Conservation (phyloP, 2,329 filamentous ascomycete species). For the Knufia fluminis region DNA sequence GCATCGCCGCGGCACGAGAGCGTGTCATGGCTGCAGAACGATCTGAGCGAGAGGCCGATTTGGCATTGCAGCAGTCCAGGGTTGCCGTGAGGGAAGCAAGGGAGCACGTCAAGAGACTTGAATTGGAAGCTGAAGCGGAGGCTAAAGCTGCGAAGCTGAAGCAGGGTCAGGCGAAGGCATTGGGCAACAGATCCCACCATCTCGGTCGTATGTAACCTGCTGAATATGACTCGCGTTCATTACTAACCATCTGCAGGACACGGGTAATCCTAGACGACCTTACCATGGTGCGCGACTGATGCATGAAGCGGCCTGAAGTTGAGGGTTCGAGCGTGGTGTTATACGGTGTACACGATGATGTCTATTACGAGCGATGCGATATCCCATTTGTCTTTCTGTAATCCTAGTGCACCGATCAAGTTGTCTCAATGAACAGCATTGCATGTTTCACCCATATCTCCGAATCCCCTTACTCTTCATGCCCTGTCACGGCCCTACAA, state of each 20-base stretch:
- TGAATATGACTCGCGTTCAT: neutral
- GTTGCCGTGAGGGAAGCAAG: conserved; percentile 53
- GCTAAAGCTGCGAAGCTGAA: conserved; percentile 51
- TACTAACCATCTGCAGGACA: neutral
- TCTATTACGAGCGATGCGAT: no score
- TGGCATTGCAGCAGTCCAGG: conserved; percentile 50
- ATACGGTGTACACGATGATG: no score
- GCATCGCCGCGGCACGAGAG: conserved; percentile 53
- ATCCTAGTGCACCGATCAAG: no score
- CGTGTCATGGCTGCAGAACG: conserved; percentile 53
- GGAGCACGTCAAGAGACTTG: conserved; percentile 54
- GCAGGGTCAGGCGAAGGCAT: conserved; percentile 54
- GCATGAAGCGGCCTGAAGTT: no score
- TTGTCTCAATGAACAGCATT: no score
- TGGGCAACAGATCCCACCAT: conserved; percentile 60
- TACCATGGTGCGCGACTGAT: no score
- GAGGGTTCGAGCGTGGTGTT: no score
- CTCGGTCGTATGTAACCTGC: conserved; percentile 51
- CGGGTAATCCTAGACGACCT: neutral
- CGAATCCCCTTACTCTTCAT: no score
- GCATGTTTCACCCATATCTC: no score
- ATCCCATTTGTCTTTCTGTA: no score
- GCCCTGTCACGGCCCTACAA: no score
- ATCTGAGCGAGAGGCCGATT: conserved; percentile 57
- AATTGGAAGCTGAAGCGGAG: conserved; percentile 57